phyloP scores from a whole-genome alignment of 176 grass and related monocot genomes.

The Echinochloa phyllopogon region DNA sequence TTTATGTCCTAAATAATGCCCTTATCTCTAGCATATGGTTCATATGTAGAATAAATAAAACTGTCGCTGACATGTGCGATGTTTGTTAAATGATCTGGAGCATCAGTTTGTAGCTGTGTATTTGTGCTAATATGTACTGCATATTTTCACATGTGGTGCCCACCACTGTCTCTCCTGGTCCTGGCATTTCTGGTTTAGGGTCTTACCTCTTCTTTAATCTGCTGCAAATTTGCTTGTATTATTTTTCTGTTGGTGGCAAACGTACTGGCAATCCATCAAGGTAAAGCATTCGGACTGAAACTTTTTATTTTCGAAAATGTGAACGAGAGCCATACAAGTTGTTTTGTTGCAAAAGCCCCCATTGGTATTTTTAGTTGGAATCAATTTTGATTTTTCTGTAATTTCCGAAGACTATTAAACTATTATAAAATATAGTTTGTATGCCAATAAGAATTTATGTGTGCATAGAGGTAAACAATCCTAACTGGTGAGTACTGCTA shows the following conservation, averaged over 20 bases:
- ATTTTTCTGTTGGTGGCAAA: neutral
- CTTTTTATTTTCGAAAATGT: neutral
- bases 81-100: conserved; percentile 3
- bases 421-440: neutral
- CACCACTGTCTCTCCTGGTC: neutral
- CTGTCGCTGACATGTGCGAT: neutral
- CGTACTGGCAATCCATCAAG: neutral
- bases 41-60: conserved; percentile 48
- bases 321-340: no score
- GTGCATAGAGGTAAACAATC: neutral
- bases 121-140: conserved; percentile 14
- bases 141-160: neutral
- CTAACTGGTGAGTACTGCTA: neutral
- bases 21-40: neutral
- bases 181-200: neutral
- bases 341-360: no score
- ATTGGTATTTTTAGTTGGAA: no score
- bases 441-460: neutral
- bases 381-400: no score
- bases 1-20: conserved; percentile 18
- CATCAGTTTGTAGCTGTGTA: neutral
- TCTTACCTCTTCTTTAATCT: neutral
- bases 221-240: neutral
- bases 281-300: neutral
- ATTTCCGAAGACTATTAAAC: neutral